phyloP scores from a whole-genome alignment of 2,329 filamentous ascomycete genomes.

The Neofusicoccum ribis region DNA sequence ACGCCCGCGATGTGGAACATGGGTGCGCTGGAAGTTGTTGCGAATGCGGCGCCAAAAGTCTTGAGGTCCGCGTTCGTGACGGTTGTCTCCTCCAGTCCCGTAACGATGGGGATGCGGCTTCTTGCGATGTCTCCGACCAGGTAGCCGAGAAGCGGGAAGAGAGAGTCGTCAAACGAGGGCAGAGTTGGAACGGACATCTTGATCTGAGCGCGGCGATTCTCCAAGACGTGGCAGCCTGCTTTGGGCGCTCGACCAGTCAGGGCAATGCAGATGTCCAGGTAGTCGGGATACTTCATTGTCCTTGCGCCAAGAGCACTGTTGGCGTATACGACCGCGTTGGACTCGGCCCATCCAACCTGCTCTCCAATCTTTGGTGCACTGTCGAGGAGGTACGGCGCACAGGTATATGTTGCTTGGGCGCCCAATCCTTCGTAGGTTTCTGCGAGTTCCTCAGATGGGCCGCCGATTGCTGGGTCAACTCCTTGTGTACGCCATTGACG shows the following conservation, averaged over 20 bases:
- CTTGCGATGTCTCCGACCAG: conserved; percentile 33
- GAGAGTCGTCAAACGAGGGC: conserved; percentile 32
- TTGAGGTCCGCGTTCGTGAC: conserved; percentile 38
- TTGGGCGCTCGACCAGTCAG: conserved; percentile 42
- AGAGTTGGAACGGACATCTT: neutral
- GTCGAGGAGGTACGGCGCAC: conserved; percentile 46
- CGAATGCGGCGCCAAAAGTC: conserved; percentile 49
- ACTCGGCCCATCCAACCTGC: conserved; percentile 48
- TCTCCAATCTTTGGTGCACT: conserved; percentile 37
- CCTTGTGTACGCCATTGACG: conserved; percentile 42
- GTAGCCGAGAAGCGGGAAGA: conserved; percentile 46
- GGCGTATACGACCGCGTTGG: conserved; percentile 49
- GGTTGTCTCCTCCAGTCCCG: conserved; percentile 34
- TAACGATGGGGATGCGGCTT: conserved; percentile 37
- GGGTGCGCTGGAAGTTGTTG: conserved; percentile 42
- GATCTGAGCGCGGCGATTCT: conserved; percentile 23
- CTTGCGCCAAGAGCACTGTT: conserved; percentile 49
- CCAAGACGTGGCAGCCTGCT: conserved; percentile 31
- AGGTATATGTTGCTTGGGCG: conserved; percentile 45
- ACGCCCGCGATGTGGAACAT: conserved; percentile 49
- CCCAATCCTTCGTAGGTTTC: conserved; percentile 45
- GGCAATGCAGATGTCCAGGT: conserved; percentile 46
- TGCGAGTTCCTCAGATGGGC: conserved; percentile 37
- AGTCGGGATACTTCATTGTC: conserved; percentile 50
- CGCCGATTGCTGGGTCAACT: conserved; percentile 32